phyloP scores from a whole-genome alignment of 805 yeast species.

The Saccharomycopsis capsularis region DNA sequence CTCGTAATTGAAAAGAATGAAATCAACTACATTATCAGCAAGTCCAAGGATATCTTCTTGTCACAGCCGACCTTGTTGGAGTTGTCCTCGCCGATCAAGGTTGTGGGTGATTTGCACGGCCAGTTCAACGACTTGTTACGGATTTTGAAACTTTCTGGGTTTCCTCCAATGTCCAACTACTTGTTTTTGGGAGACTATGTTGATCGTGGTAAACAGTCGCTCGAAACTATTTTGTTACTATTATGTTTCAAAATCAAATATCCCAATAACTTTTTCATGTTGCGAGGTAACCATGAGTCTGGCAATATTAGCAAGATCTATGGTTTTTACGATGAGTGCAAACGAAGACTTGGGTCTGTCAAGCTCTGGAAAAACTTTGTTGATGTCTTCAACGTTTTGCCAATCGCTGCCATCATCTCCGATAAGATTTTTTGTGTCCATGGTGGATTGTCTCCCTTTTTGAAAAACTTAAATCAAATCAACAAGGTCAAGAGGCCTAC shows the following conservation, averaged over 20 bases:
- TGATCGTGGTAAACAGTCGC: slow-evolving; percentile 76
- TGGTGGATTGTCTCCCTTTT: slow-evolving; percentile 75
- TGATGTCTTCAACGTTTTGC: slow-evolving; percentile 75
- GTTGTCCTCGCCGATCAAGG: slow-evolving; percentile 73
- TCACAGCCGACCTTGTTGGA: slow-evolving; percentile 59
- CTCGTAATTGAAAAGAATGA: slow-evolving; percentile 17
- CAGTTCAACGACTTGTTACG: slow-evolving; percentile 74
- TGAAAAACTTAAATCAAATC: slow-evolving; percentile 68
- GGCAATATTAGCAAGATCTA: slow-evolving; percentile 79
- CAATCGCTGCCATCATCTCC: slow-evolving; percentile 78
- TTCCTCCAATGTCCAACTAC: slow-evolving; percentile 63
- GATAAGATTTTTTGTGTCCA: slow-evolving; percentile 81
- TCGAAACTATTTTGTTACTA: slow-evolving; percentile 68
- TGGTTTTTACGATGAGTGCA: slow-evolving; percentile 83
- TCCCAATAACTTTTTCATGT: slow-evolving; percentile 74
- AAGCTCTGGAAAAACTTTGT: slow-evolving; percentile 77
- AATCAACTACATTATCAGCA: slow-evolving; percentile 18
- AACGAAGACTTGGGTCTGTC: slow-evolving; percentile 59
- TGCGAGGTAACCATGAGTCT: slow-evolving; percentile 81
- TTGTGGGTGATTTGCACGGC: slow-evolving; percentile 84
- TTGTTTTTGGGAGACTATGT: slow-evolving; percentile 78
- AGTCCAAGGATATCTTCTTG: slow-evolving; percentile 49
- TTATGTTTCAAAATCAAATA: slow-evolving; percentile 77
- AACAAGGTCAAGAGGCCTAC: slow-evolving; percentile 73
- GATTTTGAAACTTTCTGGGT: slow-evolving; percentile 76